Conservation (phyloP, 345 rosid genomes). For the Xanthoceras sorbifolium region DNA sequence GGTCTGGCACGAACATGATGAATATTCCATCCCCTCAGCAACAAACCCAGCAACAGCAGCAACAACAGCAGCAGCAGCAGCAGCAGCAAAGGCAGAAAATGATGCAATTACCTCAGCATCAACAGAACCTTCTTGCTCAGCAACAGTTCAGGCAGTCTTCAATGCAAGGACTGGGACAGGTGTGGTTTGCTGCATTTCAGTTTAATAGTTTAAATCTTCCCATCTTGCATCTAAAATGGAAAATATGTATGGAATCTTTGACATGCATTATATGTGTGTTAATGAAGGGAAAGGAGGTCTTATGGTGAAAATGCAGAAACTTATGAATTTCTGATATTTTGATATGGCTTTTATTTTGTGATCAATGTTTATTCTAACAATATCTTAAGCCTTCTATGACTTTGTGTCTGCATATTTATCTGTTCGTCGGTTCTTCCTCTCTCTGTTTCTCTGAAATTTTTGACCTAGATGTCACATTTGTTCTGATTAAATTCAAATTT, state of each 20-base stretch:
- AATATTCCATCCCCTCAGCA: constrained; percentile 91
- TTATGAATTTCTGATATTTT: neutral
- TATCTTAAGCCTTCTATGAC: constrained; percentile 4
- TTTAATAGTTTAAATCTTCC: neutral
- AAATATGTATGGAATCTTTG: neutral
- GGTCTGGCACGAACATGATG: constrained; percentile 72
- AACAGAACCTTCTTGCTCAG: constrained; percentile 73
- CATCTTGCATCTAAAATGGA: neutral
- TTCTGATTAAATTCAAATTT: constrained; percentile 1
- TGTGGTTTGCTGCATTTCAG: constrained; percentile 23
- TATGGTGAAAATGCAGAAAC: neutral
- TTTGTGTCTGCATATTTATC: neutral
- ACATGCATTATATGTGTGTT: neutral
- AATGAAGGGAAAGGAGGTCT: neutral
- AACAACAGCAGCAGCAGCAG: constrained; percentile 53
- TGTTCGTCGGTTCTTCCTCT: neutral
- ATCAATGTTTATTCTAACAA: neutral
- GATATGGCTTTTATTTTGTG: neutral
- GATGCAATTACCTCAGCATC: constrained; percentile 76
- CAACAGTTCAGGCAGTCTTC: constrained; percentile 78
- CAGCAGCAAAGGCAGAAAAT: constrained; percentile 74
- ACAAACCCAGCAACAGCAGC: constrained; percentile 65
- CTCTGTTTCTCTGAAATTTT: neutral
- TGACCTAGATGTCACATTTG: neutral
- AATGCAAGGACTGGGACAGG: constrained; percentile 81